These are phyloP conservation scores for Apiospora aurea DNA, from an alignment of 2,329 filamentous ascomycete genomes.

Conservation along the genomic window DNA sequence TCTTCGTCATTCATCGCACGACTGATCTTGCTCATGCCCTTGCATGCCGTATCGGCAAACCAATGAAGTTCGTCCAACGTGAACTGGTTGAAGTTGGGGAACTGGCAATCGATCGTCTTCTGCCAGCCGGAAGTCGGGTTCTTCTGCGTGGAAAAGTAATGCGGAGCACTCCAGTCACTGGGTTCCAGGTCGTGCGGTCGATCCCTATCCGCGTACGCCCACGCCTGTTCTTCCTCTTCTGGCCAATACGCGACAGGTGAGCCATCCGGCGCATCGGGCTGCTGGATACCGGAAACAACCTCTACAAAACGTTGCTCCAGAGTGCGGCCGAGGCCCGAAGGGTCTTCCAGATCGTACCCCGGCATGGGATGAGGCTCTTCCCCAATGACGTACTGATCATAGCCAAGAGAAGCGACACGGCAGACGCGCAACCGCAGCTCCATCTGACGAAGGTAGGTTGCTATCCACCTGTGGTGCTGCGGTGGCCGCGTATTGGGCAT, in stretches of 20 bases:
- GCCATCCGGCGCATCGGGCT: slow-evolving; percentile 44
- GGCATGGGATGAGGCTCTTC: slow-evolving; percentile 34
- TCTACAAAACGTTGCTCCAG: slow-evolving; percentile 56
- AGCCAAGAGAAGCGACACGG: slow-evolving; percentile 52
- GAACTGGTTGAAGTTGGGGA: slow-evolving; percentile 51
- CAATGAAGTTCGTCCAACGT: slow-evolving; percentile 53
- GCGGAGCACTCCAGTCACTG: slow-evolving; percentile 37
- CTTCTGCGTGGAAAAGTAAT: slow-evolving; percentile 43
- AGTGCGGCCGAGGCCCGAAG: slow-evolving; percentile 48
- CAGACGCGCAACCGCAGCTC: slow-evolving; percentile 48
- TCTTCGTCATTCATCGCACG: slow-evolving; percentile 28
- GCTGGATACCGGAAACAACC: slow-evolving; percentile 49
- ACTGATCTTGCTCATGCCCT: slow-evolving; percentile 53
- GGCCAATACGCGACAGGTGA: slow-evolving; percentile 46
- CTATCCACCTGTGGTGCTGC: slow-evolving; percentile 50
- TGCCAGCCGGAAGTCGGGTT: slow-evolving; percentile 52
- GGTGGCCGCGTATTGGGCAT: slow-evolving; percentile 50
- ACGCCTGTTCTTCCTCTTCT: slow-evolving; percentile 29
- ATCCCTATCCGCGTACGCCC: slow-evolving; percentile 35
- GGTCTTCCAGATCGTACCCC: slow-evolving; percentile 51
- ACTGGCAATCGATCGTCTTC: slow-evolving; percentile 52
- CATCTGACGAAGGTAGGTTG: slow-evolving; percentile 48
- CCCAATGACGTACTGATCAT: slow-evolving; percentile 49
- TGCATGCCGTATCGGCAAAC: slow-evolving; percentile 52
- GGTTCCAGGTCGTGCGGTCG: slow-evolving; percentile 40